Conservation (phyloP, 1,284 basidiomycete species). For the Malassezia restricta region DNA sequence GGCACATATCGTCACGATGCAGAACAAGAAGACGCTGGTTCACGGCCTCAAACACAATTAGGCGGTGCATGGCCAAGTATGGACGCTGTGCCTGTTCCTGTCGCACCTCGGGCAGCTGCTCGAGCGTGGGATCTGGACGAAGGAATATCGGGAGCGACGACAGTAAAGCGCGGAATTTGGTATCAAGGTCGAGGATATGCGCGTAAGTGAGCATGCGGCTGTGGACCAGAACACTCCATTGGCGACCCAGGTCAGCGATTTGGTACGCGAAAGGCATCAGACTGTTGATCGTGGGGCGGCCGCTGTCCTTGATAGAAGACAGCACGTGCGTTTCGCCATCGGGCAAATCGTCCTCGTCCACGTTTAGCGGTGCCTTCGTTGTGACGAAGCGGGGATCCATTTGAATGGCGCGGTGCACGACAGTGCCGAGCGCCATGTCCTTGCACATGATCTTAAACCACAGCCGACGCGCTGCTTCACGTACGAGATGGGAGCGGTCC, state of each 20-base stretch:
- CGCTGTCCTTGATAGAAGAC: constrained; percentile 10
- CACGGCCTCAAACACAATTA: constrained; percentile 26
- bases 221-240: constrained; percentile 20
- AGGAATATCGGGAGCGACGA: constrained; percentile 24
- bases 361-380: constrained; percentile 28
- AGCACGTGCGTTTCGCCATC: constrained; percentile 9
- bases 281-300: constrained; percentile 21
- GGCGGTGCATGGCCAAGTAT: constrained; percentile 29
- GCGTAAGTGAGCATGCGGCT: constrained; percentile 21
- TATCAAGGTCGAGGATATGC: constrained; percentile 25
- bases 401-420: constrained; percentile 18
- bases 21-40: constrained; percentile 33
- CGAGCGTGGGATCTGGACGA: constrained; percentile 26
- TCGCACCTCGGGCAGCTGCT: constrained; percentile 28
- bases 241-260: constrained; percentile 22
- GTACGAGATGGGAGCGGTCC: constrained; percentile 30
- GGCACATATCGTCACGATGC: constrained; percentile 29
- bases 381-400: constrained; percentile 16
- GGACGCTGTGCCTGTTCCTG: constrained; percentile 26
- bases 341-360: constrained; percentile 26
- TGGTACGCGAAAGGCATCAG: constrained; percentile 25
- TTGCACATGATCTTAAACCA: constrained; percentile 16
- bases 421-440: constrained; percentile 13
- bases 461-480: constrained; percentile 30
- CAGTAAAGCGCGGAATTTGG: constrained; percentile 22